Conservation (phyloP, 2,329 filamentous ascomycete genomes). For the Ceratocystiopsis brevicomis region DNA sequence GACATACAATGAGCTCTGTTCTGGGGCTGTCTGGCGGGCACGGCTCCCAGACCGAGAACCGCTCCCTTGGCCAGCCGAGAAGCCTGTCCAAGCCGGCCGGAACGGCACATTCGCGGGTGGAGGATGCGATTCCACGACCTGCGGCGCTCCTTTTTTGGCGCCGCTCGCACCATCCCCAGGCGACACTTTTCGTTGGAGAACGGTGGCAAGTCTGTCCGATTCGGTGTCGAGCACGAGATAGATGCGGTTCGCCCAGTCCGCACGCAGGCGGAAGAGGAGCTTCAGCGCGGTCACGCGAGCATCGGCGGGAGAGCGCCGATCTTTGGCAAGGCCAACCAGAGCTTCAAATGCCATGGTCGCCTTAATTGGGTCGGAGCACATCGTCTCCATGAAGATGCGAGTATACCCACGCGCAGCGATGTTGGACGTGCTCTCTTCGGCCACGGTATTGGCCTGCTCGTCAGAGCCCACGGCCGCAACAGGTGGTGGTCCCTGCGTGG, state of each 20-base stretch:
- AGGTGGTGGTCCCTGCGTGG: background rate
- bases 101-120: slow-evolving; percentile 4
- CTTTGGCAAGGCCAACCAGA: slow-evolving; percentile 44
- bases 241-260: slow-evolving; percentile 61
- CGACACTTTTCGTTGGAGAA: slow-evolving; percentile 46
- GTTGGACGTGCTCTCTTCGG: slow-evolving; percentile 41
- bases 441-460: slow-evolving; percentile 12
- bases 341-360: slow-evolving; percentile 41
- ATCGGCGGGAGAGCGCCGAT: slow-evolving; percentile 41
- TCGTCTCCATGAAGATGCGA: slow-evolving; percentile 54
- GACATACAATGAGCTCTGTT: slow-evolving; percentile 18
- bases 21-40: slow-evolving; percentile 13
- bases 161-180: slow-evolving; percentile 30
- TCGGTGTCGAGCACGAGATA: slow-evolving; percentile 54
- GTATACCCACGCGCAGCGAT: slow-evolving; percentile 54
- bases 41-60: slow-evolving; percentile 15
- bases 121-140: no score
- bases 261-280: slow-evolving; percentile 62
- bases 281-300: slow-evolving; percentile 59
- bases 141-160: slow-evolving; percentile 22
- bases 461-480: slow-evolving; percentile 12
- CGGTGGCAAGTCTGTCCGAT: slow-evolving; percentile 51
- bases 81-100: slow-evolving; percentile 18
- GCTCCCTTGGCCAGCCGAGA: slow-evolving; percentile 29
- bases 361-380: slow-evolving; percentile 46